A percentile compares a stretch with the other conserved stretches of the same genome.
phyloP scores from a whole-genome alignment of 495 filamentous ascomycete genomes.

The Annulohypoxylon bovei region DNA sequence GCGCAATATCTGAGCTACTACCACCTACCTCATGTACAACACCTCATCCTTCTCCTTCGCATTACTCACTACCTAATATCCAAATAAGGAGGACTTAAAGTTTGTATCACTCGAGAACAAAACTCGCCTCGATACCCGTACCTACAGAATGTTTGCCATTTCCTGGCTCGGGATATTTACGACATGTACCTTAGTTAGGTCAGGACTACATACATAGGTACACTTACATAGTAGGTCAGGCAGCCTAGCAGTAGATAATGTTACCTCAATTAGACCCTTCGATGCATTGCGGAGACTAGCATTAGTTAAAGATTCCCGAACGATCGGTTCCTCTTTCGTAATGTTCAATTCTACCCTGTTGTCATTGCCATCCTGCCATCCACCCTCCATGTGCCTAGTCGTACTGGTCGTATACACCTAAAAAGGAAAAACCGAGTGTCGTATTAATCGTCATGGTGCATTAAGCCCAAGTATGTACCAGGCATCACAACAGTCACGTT shows the following conservation, averaged over 20 bases:
- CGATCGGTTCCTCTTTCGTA: conserved; percentile 26
- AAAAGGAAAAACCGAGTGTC: conserved; percentile 8
- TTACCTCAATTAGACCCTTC: conserved; percentile 9
- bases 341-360: neutral
- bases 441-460: conserved; percentile 33
- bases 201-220: neutral
- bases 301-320: conserved; percentile 27
- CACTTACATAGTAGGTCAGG: neutral
- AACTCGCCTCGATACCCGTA: neutral
- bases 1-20: neutral
- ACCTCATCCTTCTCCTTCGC: neutral
- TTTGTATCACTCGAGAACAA: neutral
- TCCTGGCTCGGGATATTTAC: neutral
- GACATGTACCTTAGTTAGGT: neutral
- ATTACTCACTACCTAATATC: neutral
- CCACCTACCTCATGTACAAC: neutral
- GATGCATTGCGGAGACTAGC: conserved; percentile 30
- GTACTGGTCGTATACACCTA: conserved; percentile 1
- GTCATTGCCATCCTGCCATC: conserved; percentile 6
- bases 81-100: neutral
- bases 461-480: neutral
- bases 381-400: neutral
- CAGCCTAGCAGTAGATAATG: conserved; percentile 1
- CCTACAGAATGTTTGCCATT: no score
- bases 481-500: neutral